Evolutionary conservation across 805 yeast species (phyloP).

Genomic region (Wilhelminamyces savonicus): DNA sequence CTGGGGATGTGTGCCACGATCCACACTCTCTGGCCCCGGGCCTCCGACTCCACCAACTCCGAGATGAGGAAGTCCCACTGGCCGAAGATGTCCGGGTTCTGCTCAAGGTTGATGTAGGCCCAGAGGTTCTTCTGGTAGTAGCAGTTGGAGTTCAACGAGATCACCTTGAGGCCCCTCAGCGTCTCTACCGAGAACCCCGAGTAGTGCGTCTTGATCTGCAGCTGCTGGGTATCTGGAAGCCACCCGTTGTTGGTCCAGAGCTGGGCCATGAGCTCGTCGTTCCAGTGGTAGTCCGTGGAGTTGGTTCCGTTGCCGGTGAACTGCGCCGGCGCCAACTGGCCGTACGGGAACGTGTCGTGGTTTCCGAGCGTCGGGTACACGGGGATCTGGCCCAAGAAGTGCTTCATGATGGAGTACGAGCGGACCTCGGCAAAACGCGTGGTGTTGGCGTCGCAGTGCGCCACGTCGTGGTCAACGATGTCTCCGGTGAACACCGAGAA

Average conservation of each 20-base stretch:
- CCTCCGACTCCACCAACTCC: slow-evolving; percentile 58
- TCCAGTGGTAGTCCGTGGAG: slow-evolving; percentile 39
- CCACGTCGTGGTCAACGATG: slow-evolving; percentile 61
- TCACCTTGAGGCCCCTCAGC: slow-evolving; percentile 49
- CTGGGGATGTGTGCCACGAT: slow-evolving; percentile 64
- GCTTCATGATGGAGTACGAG: slow-evolving; percentile 57
- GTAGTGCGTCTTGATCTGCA: slow-evolving; percentile 41
- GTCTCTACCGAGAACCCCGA: slow-evolving; percentile 57
- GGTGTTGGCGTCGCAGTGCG: slow-evolving; percentile 46
- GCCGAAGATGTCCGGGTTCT: slow-evolving; percentile 57
- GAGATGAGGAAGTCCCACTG: slow-evolving; percentile 54
- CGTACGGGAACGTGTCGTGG: slow-evolving; percentile 70
- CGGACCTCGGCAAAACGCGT: slow-evolving; percentile 70
- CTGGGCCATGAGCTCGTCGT: slow-evolving; percentile 30
- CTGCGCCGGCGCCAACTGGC: slow-evolving; percentile 51
- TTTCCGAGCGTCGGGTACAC: slow-evolving; percentile 62
- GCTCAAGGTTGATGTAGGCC: slow-evolving; percentile 46
- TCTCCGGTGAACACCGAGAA: slow-evolving; percentile 71
- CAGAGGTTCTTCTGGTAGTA: slow-evolving; percentile 57
- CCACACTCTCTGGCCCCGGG: slow-evolving; percentile 62
- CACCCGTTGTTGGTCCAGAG: slow-evolving; percentile 33
- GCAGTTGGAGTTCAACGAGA: slow-evolving; percentile 60
- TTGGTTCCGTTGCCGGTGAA: slow-evolving; percentile 13
- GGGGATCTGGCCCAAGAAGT: slow-evolving; percentile 44
- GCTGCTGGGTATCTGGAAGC: slow-evolving; percentile 20